Base-by-base conservation (phyloP, 306 rosid genomes). In the Sicyos edulis region DNA sequence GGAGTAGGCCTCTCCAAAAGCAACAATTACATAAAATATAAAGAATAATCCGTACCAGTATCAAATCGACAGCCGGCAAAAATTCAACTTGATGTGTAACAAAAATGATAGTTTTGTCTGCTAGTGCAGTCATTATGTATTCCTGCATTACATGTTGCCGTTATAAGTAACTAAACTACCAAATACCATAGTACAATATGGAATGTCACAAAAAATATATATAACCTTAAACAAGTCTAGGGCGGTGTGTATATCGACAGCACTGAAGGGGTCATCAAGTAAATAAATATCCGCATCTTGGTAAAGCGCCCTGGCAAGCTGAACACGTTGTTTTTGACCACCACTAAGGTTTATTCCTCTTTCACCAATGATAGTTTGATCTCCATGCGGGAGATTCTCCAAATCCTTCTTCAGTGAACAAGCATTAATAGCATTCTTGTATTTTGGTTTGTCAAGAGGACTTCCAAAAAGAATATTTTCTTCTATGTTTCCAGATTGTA, bases 1-100 rank as follows among this genome's bases (percentile, higher is more conserved):
- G 74, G 47, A 58, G 26, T 5, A 59, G 75, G 67, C 45, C 53
- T 71, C 82, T 56, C 53, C 53, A 4, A 21, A 62, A 76, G 57
- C 40, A 76, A 66, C 55, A 20, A 80, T 55, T 47, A 66, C 65
- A 62, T 64, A 73, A 74, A 67, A 71, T 54, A 32, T 13, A 42
- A 76, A 66, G 78, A 78, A 47, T 71, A 68, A 44, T 77, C 74
- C 88, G 67, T 91, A 95, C 99, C 96, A 95, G 84, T 80, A 95
- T 95, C 83, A 91, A 76, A 81, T 95, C 95, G 75, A 93, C 92
- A 60, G 95, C 73, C 67, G 97, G 97, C 58, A 95, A 91, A 86
- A 95, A 91, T 84, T 95, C 99, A 70, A 95, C 97, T 89, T 95
- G 99, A 89, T 95, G 97, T 68, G 99, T 95, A 75, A 95, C 99